These are phyloP conservation scores for Canariomyces notabilis DNA, from an alignment of 2,329 filamentous ascomycete genomes.

Conservation along the genomic window DNA sequence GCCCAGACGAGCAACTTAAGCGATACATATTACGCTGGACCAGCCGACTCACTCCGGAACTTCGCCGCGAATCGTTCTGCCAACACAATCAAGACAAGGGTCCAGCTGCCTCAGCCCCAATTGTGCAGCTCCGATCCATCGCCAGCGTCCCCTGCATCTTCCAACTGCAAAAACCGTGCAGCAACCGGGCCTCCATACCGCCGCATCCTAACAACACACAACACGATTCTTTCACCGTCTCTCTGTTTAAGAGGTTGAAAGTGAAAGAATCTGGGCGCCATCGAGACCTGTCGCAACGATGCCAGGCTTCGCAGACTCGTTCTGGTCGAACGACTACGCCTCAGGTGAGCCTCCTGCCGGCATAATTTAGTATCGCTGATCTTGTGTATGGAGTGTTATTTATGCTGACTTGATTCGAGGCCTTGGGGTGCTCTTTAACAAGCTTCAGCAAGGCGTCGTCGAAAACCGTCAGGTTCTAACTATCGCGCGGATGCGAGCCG, in stretches of 20 bases:
- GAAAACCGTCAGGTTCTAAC: slow-evolving; percentile 94
- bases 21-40: no score
- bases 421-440: slow-evolving; percentile 88
- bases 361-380: background rate
- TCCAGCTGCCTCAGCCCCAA: slow-evolving; percentile 5
- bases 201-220: background rate
- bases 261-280: background rate
- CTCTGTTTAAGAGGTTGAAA: background rate
- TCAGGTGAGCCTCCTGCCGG: slow-evolving; percentile 57
- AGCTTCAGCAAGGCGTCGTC: slow-evolving; percentile 91
- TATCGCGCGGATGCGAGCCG: slow-evolving; percentile 87
- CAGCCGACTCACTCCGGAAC: no score
- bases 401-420: slow-evolving; percentile 40
- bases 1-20: no score
- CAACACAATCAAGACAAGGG: background rate
- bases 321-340: slow-evolving; percentile 98
- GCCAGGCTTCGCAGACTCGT: slow-evolving; percentile 89
- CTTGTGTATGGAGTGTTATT: slow-evolving; percentile 8
- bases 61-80: background rate
- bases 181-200: background rate
- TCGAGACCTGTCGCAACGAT: slow-evolving; percentile 45
- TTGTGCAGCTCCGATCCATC: background rate
- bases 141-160: background rate
- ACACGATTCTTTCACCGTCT: background rate
- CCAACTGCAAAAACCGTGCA: background rate